These are phyloP conservation scores for Hyaloperonospora arabidopsidis DNA, from an alignment of 352 stramenopile species.

Conservation along the genomic window DNA sequence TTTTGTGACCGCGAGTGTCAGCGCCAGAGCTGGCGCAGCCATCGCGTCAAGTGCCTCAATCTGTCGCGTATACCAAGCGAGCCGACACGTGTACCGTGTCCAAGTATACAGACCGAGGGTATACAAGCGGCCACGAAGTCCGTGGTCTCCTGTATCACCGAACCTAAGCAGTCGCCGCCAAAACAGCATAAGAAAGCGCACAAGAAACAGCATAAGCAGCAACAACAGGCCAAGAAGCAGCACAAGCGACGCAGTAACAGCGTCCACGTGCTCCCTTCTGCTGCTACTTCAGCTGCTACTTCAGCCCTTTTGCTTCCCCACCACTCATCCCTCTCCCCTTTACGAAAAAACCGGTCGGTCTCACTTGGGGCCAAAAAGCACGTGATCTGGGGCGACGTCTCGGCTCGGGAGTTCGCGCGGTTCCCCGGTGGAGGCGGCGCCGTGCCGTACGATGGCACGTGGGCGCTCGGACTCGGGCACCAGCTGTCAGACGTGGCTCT, in stretches of 20 bases:
- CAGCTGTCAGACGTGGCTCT: conserved; percentile 57
- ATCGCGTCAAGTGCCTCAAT: conserved; percentile 41
- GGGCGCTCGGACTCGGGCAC: conserved; percentile 63
- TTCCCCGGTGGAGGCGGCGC: conserved; percentile 69
- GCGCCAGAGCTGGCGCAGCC: conserved; percentile 44
- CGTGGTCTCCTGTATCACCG: conserved; percentile 23
- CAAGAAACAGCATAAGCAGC: conserved; percentile 15
- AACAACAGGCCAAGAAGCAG: conserved; percentile 64
- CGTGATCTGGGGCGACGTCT: conserved; percentile 69
- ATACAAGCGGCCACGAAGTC: conserved; percentile 20
- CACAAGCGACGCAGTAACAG: conserved; percentile 68
- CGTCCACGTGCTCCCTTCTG: conserved; percentile 40
- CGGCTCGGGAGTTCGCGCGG: conserved; percentile 62
- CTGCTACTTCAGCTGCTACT: conserved; percentile 12
- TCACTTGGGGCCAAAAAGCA: conserved; percentile 61
- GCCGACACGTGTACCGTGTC: conserved; percentile 8
- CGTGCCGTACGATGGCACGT: conserved; percentile 77
- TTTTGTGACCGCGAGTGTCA: conserved; percentile 79
- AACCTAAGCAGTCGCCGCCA: conserved; percentile 28
- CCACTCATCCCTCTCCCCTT: too few species aligned
- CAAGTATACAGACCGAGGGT: conserved; percentile 20
- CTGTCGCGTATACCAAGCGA: background rate
- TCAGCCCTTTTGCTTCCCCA: too few species aligned
- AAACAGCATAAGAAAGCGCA: conserved; percentile 11
- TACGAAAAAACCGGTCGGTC: conserved; percentile 51